phyloP scores from a whole-genome alignment of 1,139 yeast species.

The Zygosaccharomyces sapae region DNA sequence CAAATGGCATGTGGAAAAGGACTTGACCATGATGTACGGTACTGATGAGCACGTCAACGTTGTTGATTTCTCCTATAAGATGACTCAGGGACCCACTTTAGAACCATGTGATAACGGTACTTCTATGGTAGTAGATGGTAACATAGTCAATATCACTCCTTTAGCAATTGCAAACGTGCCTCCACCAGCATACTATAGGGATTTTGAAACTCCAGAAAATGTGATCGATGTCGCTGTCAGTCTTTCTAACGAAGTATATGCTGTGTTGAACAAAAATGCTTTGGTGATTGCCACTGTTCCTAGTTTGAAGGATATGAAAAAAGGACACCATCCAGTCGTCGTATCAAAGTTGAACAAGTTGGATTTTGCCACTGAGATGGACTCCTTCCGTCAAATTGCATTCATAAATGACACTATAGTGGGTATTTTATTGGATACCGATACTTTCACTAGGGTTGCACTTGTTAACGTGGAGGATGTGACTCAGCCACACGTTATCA shows the following conservation, averaged over 20 bases:
- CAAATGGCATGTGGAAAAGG: constrained; percentile 88
- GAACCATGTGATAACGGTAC: constrained; percentile 73
- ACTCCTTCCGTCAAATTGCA: constrained; percentile 59
- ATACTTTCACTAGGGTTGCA: constrained; percentile 46
- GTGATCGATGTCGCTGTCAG: constrained; percentile 65
- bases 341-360: constrained; percentile 39
- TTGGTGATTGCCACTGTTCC: constrained; percentile 44
- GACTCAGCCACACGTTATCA: constrained; percentile 43
- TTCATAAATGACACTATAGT: constrained; percentile 49
- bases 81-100: constrained; percentile 63
- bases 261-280: constrained; percentile 48
- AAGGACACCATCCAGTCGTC: constrained; percentile 48
- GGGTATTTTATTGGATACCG: constrained; percentile 54
- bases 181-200: constrained; percentile 84
- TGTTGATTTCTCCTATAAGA: constrained; percentile 63
- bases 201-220: constrained; percentile 49
- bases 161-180: constrained; percentile 84
- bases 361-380: constrained; percentile 42
- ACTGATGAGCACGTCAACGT: constrained; percentile 51
- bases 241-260: constrained; percentile 55
- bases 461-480: constrained; percentile 46
- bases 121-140: constrained; percentile 77
- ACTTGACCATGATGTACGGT: constrained; percentile 67
- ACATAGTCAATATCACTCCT: constrained; percentile 72
- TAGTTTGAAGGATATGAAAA: constrained; percentile 36